Conservation (phyloP, 495 filamentous ascomycete genomes). For the Aspergillus mulundensis region DNA sequence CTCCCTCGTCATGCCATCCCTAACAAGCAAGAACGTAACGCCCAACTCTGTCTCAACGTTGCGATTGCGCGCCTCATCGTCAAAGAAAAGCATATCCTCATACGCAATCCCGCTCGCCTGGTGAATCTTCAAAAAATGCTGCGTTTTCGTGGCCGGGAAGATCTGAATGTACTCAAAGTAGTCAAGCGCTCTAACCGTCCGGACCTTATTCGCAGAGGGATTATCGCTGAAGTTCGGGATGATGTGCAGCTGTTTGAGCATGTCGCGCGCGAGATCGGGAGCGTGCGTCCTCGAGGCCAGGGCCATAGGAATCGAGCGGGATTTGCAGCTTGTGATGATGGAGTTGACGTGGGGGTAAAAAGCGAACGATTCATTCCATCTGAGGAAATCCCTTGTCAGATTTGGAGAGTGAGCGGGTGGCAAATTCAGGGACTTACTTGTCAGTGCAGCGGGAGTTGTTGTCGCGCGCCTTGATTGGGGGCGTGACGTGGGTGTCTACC, state of each 20-base stretch:
- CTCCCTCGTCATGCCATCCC: conserved; percentile 71
- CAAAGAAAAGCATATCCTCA: conserved; percentile 92
- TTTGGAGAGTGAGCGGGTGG: neutral
- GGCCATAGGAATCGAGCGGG: conserved; percentile 58
- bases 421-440: conserved; percentile 30
- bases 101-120: conserved; percentile 60
- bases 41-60: conserved; percentile 79
- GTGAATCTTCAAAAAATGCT: conserved; percentile 72
- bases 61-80: conserved; percentile 83
- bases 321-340: conserved; percentile 61
- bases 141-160: conserved; percentile 80
- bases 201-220: conserved; percentile 30
- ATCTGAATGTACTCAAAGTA: conserved; percentile 85
- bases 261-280: conserved; percentile 74
- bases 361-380: conserved; percentile 69
- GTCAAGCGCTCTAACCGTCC: conserved; percentile 55
- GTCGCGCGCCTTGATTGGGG: conserved; percentile 66
- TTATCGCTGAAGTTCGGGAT: conserved; percentile 47
- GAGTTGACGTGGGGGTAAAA: conserved; percentile 78
- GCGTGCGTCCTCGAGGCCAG: conserved; percentile 80
- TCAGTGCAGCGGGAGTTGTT: conserved; percentile 52
- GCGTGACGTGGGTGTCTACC: conserved; percentile 86
- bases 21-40: conserved; percentile 76
- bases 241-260: conserved; percentile 71
- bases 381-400: conserved; percentile 22